Conservation (phyloP, 192 early-diverging fungal genomes). For the Funneliformis geosporum region DNA sequence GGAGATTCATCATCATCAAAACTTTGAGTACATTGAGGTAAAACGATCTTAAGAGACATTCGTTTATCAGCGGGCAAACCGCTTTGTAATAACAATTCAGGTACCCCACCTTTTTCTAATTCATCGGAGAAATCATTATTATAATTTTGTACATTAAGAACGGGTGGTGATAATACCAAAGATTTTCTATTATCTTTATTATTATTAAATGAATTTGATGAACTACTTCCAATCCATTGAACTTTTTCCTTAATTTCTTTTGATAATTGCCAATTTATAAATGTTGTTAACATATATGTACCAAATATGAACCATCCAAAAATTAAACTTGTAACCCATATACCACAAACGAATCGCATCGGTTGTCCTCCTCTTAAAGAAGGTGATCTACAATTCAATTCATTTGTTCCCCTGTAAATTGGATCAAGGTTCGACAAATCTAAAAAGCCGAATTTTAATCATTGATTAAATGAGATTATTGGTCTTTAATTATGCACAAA, state of each 20-base stretch:
- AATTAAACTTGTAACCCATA: slow-evolving; percentile 9
- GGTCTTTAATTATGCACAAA: not conserved
- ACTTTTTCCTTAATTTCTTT: not conserved
- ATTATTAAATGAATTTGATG: not conserved
- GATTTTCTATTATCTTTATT: not conserved
- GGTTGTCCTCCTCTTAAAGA: not conserved
- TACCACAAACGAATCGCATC: not conserved
- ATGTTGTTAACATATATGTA: not conserved
- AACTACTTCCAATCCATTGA: not conserved
- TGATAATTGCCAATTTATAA: not conserved
- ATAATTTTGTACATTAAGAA: not conserved
- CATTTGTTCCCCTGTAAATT: not conserved
- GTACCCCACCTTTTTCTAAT: not conserved
- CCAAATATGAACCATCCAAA: not conserved
- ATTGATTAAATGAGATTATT: not conserved
- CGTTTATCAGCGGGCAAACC: not conserved
- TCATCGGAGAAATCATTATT: not conserved
- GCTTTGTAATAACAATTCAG: slow-evolving; percentile 9
- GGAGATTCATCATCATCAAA: not conserved
- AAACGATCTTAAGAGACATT: not conserved
- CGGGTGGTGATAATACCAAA: not conserved
- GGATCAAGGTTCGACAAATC: not conserved
- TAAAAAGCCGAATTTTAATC: not conserved
- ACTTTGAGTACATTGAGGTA: not conserved
- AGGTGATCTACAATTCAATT: slow-evolving; percentile 1